Evolutionary conservation across 305 asterid species (phyloP), one percentile per base, ranked within the genome.

Genomic region (Solanum aculeatissimum): DNA sequence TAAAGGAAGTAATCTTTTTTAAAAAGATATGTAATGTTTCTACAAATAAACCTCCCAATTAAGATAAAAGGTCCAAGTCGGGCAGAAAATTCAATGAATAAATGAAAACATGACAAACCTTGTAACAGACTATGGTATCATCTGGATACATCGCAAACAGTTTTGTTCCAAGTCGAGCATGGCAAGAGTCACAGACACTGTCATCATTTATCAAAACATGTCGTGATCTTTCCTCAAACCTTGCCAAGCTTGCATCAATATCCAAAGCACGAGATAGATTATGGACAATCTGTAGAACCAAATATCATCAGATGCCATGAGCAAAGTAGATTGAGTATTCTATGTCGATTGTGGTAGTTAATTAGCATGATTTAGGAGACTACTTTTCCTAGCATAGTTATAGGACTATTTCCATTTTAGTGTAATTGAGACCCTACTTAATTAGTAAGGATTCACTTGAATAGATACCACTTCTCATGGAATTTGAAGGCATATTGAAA

Each of bases 131-230:
- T 70, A 95, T 74, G 15, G 98, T 92, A 86, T 97, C 99, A 86
- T 97, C 99, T 16, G 98, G 99, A 88, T 95, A 95, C 98, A 97
- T 94, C 10, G 98, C 99, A 85, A 97, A 97, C 75, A 97, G 91
- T 88, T 97, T 95, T 68, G 99, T 97, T 84, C 98, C 98, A 55
- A 97, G 98, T 85, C 98, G 97, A 57, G 98, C 93, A 85, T 91
- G 96, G 91, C 99, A 97, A 88, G 98, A 95, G 86, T 90, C 97
- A 87, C 99, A 97, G 38, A 93, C 89, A 68, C 95, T 95, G 86
- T 95, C 99, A 21, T 94, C 99, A 40, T 95, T 94, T 74, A 97
- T 97, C 89, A 91, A 90, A 77, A 93, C 95, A 70, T 91, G 92
- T 14, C 99, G 97, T 18, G 98, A 93, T 87, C 99, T 93, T 91